phyloP scores from a whole-genome alignment of 2,329 filamentous ascomycete species.

The Hypoxylon sp. region DNA sequence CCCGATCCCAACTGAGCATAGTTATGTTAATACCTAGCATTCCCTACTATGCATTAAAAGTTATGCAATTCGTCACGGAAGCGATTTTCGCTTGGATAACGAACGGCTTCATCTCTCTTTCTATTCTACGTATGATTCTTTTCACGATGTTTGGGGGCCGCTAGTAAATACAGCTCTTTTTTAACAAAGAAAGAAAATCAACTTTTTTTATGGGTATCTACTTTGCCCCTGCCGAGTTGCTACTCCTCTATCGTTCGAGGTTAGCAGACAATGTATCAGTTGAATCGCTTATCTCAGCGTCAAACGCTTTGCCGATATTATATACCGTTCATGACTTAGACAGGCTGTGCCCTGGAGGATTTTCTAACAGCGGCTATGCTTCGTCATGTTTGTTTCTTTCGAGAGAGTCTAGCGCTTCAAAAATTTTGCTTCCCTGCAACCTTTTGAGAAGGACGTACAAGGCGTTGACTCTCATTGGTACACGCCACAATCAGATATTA shows the following conservation, averaged over 20 bases:
- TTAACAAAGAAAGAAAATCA: background rate
- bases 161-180: slow-evolving; percentile 28
- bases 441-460: slow-evolving; percentile 24
- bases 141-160: slow-evolving; percentile 29
- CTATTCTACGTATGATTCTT: slow-evolving; percentile 11
- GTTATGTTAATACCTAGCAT: slow-evolving; percentile 24
- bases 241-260: slow-evolving; percentile 10
- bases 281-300: slow-evolving; percentile 36
- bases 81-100: slow-evolving; percentile 27
- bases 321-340: slow-evolving; percentile 31
- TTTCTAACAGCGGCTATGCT: slow-evolving; percentile 17
- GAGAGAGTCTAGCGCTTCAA: slow-evolving; percentile 24
- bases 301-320: slow-evolving; percentile 20
- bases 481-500: slow-evolving; percentile 26
- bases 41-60: slow-evolving; percentile 35
- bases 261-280: slow-evolving; percentile 29
- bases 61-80: slow-evolving; percentile 40
- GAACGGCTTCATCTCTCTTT: slow-evolving; percentile 15
- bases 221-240: slow-evolving; percentile 4
- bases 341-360: slow-evolving; percentile 26
- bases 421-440: slow-evolving; percentile 30
- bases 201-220: slow-evolving; percentile 7
- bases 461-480: slow-evolving; percentile 31
- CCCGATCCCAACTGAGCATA: slow-evolving; percentile 36
- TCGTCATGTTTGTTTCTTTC: slow-evolving; percentile 33